A percentile compares a stretch with the other conserved stretches of the same genome.
Evolutionary conservation across 177 flowering plant species (phyloP).

Genomic region (Vitis hybrid): DNA sequence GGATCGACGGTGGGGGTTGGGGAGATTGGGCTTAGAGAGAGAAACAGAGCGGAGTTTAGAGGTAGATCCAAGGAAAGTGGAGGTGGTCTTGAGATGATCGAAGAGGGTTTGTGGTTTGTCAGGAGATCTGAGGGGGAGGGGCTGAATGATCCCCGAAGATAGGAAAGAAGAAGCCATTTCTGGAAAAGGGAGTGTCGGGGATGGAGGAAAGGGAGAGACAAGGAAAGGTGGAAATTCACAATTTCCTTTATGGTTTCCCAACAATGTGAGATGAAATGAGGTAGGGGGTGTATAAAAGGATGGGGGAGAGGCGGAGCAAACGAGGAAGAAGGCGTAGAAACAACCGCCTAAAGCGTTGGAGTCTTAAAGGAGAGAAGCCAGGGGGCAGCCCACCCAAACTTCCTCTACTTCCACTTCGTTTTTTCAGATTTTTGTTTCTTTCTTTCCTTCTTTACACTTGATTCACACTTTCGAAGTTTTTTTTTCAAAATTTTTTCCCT

Average conservation of each 20-base stretch:
- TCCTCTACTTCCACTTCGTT: neutral
- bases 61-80: slow-evolving; percentile 46
- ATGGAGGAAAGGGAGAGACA: neutral
- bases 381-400: neutral
- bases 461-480: no score
- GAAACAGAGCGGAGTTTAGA: slow-evolving; percentile 23
- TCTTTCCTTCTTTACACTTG: no score
- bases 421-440: neutral
- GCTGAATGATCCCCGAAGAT: slow-evolving; percentile 34
- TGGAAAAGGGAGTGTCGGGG: slow-evolving; percentile 1
- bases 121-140: slow-evolving; percentile 33
- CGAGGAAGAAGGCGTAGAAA: slow-evolving; percentile 26
- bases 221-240: neutral
- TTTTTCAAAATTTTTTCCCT: no score
- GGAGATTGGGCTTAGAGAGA: slow-evolving; percentile 5
- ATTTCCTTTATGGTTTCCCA: neutral
- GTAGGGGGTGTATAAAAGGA: neutral
- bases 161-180: slow-evolving; percentile 44
- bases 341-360: slow-evolving; percentile 17
- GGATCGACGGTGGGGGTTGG: slow-evolving; percentile 25
- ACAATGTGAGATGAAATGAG: neutral
- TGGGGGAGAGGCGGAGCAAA: slow-evolving; percentile 31
- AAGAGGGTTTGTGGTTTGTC: slow-evolving; percentile 25
- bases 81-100: slow-evolving; percentile 16
- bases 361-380: neutral